These are phyloP conservation scores for carrot (Daucus carota) DNA, from an alignment of 129 eudicot genomes.

Conservation along the genomic window DH1_v3.0 NC_030383.2:1713501-1714000, in stretches of 20 bases:
- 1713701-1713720: not conserved
- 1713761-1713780: not conserved
- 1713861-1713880: not conserved
- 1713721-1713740: not conserved
- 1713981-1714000: not conserved
- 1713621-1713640: constrained; percentile 47
- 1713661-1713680: constrained; percentile 57
- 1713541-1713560: not conserved
- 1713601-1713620: constrained; percentile 7
- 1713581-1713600: not conserved
- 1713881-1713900: not conserved
- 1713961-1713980: not conserved
- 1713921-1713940: not conserved
- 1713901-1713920: not conserved
- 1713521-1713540: not conserved
- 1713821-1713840: constrained; percentile 68
- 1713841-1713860: not conserved
- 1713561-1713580: not conserved
- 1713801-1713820: constrained; percentile 52
- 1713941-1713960: not conserved
- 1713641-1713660: constrained; percentile 31
- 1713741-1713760: not conserved
- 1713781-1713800: not conserved
- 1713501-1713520: not conserved
- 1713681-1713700: constrained; percentile 40